Percentiles rank a stretch among this genome's conserved stretches.
Evolutionary conservation across 2,329 filamentous ascomycete genomes (phyloP).

Genomic region (Grosmannia clavigera): DNA sequence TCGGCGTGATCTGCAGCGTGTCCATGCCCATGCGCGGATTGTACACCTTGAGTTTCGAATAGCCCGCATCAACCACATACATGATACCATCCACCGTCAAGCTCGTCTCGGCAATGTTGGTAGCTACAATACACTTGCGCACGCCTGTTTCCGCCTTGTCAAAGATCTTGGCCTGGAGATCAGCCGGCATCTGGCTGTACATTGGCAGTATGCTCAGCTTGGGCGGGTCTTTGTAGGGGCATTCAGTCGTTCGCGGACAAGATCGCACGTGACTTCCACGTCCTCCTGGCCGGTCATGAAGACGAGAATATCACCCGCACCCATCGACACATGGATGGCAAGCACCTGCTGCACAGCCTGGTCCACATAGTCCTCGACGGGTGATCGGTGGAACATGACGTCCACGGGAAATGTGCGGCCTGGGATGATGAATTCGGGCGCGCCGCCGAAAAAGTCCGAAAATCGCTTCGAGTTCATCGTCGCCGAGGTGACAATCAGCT

Average conservation of each 20-base stretch:
- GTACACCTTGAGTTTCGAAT: slow-evolving; percentile 96
- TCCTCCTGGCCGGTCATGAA: slow-evolving; percentile 99
- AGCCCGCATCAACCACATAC: slow-evolving; percentile 94
- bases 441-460: slow-evolving; percentile 89
- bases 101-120: slow-evolving; percentile 96
- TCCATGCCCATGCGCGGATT: slow-evolving; percentile 99
- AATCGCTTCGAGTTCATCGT: slow-evolving; percentile 98
- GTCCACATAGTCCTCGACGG: slow-evolving; percentile 96
- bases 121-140: slow-evolving; percentile 94
- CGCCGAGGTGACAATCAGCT: slow-evolving; percentile 93
- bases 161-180: slow-evolving; percentile 95
- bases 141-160: slow-evolving; percentile 82
- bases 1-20: slow-evolving; percentile 91
- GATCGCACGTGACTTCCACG: slow-evolving; percentile 91
- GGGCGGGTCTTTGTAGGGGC: slow-evolving; percentile 86
- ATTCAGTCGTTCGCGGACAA: slow-evolving; percentile 76
- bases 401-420: slow-evolving; percentile 95
- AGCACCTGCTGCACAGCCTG: slow-evolving; percentile 92
- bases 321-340: slow-evolving; percentile 92
- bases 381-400: slow-evolving; percentile 86
- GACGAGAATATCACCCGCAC: slow-evolving; percentile 82
- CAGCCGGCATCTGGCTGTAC: slow-evolving; percentile 98
- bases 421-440: slow-evolving; percentile 92
- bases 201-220: slow-evolving; percentile 92
- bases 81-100: slow-evolving; percentile 98